Evolutionary conservation across 805 yeast genomes (phyloP).

Genomic region (Saturnispora besseyi): DNA sequence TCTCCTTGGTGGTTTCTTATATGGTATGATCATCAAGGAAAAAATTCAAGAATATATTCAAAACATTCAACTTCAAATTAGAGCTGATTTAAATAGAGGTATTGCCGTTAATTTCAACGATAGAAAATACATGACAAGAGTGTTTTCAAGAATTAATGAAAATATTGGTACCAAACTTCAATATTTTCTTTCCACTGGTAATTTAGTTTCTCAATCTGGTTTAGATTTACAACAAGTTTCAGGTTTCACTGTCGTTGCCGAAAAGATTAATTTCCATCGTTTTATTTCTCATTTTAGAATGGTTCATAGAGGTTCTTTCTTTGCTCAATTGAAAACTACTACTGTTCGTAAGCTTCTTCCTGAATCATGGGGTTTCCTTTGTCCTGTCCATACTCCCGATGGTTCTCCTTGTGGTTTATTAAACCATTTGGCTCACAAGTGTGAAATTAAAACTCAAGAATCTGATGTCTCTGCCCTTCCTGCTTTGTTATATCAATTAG

Average conservation of each 20-base stretch:
- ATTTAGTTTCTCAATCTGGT: conserved; percentile 93
- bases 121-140: conserved; percentile 71
- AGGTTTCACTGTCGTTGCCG: conserved; percentile 98
- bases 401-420: conserved; percentile 98
- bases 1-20: conserved; percentile 87
- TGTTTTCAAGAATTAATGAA: conserved; percentile 73
- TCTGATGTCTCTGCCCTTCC: conserved; percentile 71
- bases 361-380: conserved; percentile 97
- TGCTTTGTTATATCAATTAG: conserved; percentile 53
- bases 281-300: conserved; percentile 97
- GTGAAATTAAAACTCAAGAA: conserved; percentile 71
- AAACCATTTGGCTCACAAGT: conserved; percentile 93
- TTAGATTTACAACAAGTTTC: conserved; percentile 95
- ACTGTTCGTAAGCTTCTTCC: conserved; percentile 94
- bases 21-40: conserved; percentile 94
- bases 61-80: conserved; percentile 62
- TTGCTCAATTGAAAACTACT: conserved; percentile 95
- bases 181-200: conserved; percentile 94
- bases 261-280: conserved; percentile 93
- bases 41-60: conserved; percentile 89
- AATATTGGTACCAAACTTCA: conserved; percentile 92
- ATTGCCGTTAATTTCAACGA: conserved; percentile 76
- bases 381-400: conserved; percentile 99
- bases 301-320: conserved; percentile 99
- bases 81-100: conserved; percentile 73